Conservation (phyloP, 1,139 yeast genomes). For the Geotrichum citri-aurantii region DNA sequence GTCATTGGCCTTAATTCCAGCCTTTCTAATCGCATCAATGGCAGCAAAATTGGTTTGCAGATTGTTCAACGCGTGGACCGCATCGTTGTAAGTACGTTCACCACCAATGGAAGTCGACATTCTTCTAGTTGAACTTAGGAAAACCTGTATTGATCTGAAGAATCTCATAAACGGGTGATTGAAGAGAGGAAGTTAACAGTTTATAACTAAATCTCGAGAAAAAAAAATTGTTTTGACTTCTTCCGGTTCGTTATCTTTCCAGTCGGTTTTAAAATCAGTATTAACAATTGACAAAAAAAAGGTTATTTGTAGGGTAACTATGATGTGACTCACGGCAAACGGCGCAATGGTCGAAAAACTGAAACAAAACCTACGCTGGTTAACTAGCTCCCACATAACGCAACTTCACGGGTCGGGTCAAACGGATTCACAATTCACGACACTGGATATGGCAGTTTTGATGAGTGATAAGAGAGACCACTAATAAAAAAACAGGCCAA, state of each 20-base stretch:
- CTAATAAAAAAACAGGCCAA: too few species aligned
- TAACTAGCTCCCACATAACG: neutral
- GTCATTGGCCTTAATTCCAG: conserved; percentile 64
- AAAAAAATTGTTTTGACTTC: neutral
- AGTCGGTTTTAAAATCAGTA: too few species aligned
- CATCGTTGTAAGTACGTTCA: conserved; percentile 35
- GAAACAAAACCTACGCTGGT: neutral
- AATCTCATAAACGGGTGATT: conserved; percentile 7
- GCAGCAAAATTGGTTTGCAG: conserved; percentile 89
- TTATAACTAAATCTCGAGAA: neutral
- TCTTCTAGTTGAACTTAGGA: conserved; percentile 5
- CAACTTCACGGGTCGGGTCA: neutral
- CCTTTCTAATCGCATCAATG: conserved; percentile 70
- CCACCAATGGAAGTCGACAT: conserved; percentile 14
- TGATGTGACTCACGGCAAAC: neutral
- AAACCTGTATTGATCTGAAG: neutral
- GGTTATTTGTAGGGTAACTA: neutral
- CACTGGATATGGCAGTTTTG: neutral
- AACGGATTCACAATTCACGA: neutral
- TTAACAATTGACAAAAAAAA: too few species aligned
- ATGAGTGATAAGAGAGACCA: too few species aligned
- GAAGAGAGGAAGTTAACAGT: neutral
- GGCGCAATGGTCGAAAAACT: neutral
- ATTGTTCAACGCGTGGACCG: conserved; percentile 76
- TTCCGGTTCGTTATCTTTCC: neutral